Base-by-base conservation (phyloP, 371 early-diverging fungal species). In the Blastocladiella emersonii region DNA sequence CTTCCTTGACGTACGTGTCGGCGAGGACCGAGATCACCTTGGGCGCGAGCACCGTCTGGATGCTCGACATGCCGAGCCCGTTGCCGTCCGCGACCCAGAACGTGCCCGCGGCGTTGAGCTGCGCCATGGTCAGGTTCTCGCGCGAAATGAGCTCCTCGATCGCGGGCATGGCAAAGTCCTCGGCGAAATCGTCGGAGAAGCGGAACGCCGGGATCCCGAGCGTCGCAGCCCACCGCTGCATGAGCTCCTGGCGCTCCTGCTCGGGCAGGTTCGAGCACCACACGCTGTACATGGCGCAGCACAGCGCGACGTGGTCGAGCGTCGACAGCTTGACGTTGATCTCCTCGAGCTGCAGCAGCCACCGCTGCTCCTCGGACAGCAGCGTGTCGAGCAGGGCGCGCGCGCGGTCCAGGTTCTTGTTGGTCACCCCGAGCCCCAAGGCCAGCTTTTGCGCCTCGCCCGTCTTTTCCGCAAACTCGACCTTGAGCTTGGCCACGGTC, bases 11-110 rank as follows among this genome's bases (percentile, higher is more conserved):
- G 44, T 80, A 79, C 62, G 61, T 73, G 6, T 71, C 72, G 64
- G 78, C 76, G 53, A 73, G 71, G 34, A 74, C 76, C 34, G 73
- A 74, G n/a, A 78, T 66, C 4, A 76, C 63, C 63, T 81, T 78
- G 0, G 79, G 79, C 57, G 78, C 78, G n/a, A 34, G 0, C 19
- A 8, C 19, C 8, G 17, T 21, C 27, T 12, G 37, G 36, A 34
- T 36, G 12, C 12, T 12, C 4, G 6, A 10, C 7, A 57, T n/a
- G 13, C 36, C 57, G 35, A 36, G 36, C 3, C 57, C 36, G 37
- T 37, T 37, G 34, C 57, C 37, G 23, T 37, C 57, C 0, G 57
- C 37, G n/a, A 57, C 37, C 57, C 57, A 36, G 3, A 37, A 57
- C 13, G 36, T 36, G 6, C 3, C 23, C 0, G 25, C 12, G 27